Percentiles rank a stretch among this genome's conserved stretches.
Conservation (phyloP, 768 basidiomycete genomes). For the Coprinellus aureogranulatus region DNA sequence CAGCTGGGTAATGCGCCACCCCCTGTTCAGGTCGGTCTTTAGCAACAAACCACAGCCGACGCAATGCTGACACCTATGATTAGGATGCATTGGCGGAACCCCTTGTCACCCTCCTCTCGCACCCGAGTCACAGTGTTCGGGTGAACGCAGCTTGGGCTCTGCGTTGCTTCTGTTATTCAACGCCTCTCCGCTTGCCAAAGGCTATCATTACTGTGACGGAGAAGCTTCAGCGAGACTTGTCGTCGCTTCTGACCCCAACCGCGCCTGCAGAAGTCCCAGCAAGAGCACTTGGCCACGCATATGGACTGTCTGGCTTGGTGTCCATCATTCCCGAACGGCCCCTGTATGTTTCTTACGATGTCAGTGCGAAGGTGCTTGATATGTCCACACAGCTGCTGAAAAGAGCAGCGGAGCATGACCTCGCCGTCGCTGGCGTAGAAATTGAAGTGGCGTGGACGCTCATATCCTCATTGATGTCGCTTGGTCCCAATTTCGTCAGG, state of each 20-base stretch:
- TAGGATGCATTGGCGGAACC: conserved; percentile 86
- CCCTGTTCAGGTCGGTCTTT: conserved; percentile 65
- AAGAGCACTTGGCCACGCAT: conserved; percentile 82
- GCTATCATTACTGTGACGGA: conserved; percentile 76
- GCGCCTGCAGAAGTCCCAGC: conserved; percentile 67
- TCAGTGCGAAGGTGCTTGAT: conserved; percentile 86
- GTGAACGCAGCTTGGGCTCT: conserved; percentile 85
- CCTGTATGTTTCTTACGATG: conserved; percentile 92
- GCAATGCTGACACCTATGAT: background rate
- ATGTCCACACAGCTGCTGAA: conserved; percentile 89
- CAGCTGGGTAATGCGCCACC: conserved; percentile 91
- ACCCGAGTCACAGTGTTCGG: conserved; percentile 86
- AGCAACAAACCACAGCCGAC: background rate
- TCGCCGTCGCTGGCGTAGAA: conserved; percentile 77
- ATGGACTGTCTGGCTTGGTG: conserved; percentile 84
- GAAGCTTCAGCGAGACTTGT: conserved; percentile 80
- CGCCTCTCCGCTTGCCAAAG: conserved; percentile 80
- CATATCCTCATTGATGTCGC: conserved; percentile 85
- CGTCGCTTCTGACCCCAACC: conserved; percentile 66
- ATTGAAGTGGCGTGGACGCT: conserved; percentile 94
- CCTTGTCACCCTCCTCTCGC: conserved; percentile 77
- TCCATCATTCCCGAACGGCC: conserved; percentile 84
- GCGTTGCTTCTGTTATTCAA: conserved; percentile 86
- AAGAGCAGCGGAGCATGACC: conserved; percentile 85
- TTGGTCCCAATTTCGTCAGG: conserved; percentile 91